Evolutionary conservation across 2,329 filamentous ascomycete species (phyloP), one percentile per base, ranked within the genome.

Genomic region (Neofusicoccum kwambonambiense): DNA sequence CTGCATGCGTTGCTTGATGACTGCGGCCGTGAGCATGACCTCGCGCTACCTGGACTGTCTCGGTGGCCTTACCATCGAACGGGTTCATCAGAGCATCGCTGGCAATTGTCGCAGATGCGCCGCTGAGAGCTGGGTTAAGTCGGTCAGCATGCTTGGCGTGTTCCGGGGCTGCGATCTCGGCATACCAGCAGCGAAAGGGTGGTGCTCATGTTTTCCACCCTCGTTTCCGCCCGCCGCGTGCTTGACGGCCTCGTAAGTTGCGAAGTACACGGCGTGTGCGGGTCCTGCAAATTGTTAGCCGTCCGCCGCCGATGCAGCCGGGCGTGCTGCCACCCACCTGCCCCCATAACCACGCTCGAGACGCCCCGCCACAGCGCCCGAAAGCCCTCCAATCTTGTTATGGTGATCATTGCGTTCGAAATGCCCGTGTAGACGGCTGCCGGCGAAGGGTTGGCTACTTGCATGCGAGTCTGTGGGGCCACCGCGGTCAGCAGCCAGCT

Each of bases 1-100:
- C 79, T 99, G 95, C 95, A 99, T 99, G 72, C 95, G 91, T 79
- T 99, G 95, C 81, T 99, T 99, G 83, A 99, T 97, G 67, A 99
- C 95, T 97, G 73, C 35, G 19, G 50, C 37, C 47, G 50, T 76
- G 39, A 75, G 73, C 56, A 17, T 22, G n/a, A 35, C 27, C 13
- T 11, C 65, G 60, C 41, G 9, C 45, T 11, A 12, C 15, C 35
- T 27, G 13, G n/a, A 5, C 6, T 22, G 37, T 22, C n/a, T 19
- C 54, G 37, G 41, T 47, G 27, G 62, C 34, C 87, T 73, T 85
- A 97, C 93, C 93, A 81, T 99, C 95, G 77, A 99, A 99, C 22
- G 95, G 95, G 76, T 98, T 99, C 95, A 99, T 99, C 70, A 99
- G 87, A 63, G 95, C 95, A 82, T 99, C 95, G 77, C 93, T 97